Conservation (phyloP, 345 rosid genomes). For the Populus pruinosa region DNA sequence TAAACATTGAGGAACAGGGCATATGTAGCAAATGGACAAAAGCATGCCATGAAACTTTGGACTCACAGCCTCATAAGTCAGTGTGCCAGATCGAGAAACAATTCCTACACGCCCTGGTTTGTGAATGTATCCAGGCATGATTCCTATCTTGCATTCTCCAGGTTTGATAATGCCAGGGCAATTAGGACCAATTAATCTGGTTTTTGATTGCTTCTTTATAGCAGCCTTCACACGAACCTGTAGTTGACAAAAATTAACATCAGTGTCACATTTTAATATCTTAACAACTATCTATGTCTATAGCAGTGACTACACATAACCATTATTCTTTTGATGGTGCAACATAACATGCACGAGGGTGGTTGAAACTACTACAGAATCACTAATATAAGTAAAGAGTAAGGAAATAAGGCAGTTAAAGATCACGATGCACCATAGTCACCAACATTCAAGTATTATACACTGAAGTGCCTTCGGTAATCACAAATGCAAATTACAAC, state of each 20-base stretch:
- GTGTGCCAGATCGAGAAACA: constrained; percentile 95
- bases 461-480: no score
- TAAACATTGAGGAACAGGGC: background rate
- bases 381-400: background rate
- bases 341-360: no score
- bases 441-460: no score
- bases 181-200: constrained; percentile 90
- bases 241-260: constrained; percentile 4
- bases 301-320: background rate
- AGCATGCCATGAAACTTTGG: background rate
- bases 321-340: no score
- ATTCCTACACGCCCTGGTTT: constrained; percentile 93
- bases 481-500: background rate
- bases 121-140: constrained; percentile 97
- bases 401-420: background rate
- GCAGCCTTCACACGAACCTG: constrained; percentile 97
- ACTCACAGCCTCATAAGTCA: constrained; percentile 97
- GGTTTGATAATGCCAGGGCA: constrained; percentile 94
- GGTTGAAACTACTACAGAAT: background rate
- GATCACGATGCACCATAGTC: no score
- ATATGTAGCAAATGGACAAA: background rate
- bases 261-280: background rate
- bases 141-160: constrained; percentile 91
- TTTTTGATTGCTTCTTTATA: constrained; percentile 78
- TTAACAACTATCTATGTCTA: background rate